phyloP scores from a whole-genome alignment of 2,329 filamentous ascomycete genomes.

The Onygena corvina region DNA sequence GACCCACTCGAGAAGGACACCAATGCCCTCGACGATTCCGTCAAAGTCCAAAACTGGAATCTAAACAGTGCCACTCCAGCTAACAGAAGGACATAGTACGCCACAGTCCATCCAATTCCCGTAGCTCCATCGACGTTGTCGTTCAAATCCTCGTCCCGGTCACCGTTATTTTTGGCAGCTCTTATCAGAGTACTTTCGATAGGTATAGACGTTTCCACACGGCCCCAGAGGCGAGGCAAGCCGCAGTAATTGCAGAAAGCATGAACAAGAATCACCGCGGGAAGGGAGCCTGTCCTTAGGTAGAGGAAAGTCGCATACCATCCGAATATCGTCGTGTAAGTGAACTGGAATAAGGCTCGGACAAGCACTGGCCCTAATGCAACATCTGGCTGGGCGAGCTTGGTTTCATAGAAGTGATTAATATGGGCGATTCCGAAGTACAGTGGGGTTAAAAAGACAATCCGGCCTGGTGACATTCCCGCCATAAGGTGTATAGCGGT shows the following conservation, averaged over 20 bases:
- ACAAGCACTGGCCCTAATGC: constrained; percentile 51
- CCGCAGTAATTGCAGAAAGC: constrained; percentile 89
- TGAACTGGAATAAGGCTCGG: constrained; percentile 69
- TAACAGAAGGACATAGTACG: constrained; percentile 68
- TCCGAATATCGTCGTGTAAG: constrained; percentile 85
- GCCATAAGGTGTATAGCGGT: constrained; percentile 71
- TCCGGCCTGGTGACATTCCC: constrained; percentile 42
- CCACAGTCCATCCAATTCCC: constrained; percentile 53
- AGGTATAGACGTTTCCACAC: constrained; percentile 45
- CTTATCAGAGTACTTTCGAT: constrained; percentile 26
- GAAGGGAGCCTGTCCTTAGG: constrained; percentile 69
- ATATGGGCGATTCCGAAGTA: constrained; percentile 89
- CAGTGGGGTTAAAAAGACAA: constrained; percentile 70
- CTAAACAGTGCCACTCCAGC: constrained; percentile 62
- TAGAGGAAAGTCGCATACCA: constrained; percentile 86
- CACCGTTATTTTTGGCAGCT: constrained; percentile 29
- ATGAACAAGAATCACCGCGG: constrained; percentile 64
- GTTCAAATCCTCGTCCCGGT: constrained; percentile 20
- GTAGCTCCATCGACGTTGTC: constrained; percentile 22
- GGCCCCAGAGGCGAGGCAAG: constrained; percentile 73
- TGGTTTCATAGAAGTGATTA: constrained; percentile 93
- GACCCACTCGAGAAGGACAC: constrained; percentile 21
- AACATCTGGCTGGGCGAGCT: constrained; percentile 62
- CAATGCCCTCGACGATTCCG: constrained; percentile 39
- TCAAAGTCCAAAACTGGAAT: constrained; percentile 57